Conservation (phyloP, 306 rosid species). For the Vicia villosa region DNA sequence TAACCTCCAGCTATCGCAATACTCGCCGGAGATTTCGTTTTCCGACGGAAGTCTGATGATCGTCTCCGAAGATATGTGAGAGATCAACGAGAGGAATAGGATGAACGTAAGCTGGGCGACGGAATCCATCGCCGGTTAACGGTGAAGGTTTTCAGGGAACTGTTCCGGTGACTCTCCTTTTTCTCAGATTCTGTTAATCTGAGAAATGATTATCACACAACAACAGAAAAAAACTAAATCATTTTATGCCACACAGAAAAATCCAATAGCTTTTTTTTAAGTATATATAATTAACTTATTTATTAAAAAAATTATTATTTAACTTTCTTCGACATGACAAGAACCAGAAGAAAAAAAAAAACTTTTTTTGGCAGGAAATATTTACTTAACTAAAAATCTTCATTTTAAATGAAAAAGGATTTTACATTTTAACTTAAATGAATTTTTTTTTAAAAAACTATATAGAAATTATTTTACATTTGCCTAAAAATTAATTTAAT, state of each 20-base stretch:
- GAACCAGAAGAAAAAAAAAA: no score
- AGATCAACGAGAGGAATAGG: slow-evolving; percentile 27
- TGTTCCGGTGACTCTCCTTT: slow-evolving; percentile 30
- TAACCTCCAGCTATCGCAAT: slow-evolving; percentile 88
- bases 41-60: slow-evolving; percentile 45
- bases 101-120: not conserved
- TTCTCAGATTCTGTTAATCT: not conserved
- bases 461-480: no score
- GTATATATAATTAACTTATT: no score
- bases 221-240: not conserved
- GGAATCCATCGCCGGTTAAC: slow-evolving; percentile 51
- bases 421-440: no score
- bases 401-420: no score
- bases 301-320: no score
- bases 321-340: no score
- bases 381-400: no score
- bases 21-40: slow-evolving; percentile 21
- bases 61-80: slow-evolving; percentile 34
- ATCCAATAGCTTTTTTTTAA: no score
- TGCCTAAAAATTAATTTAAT: no score
- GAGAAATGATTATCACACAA: not conserved
- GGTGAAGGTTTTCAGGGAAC: slow-evolving; percentile 23
- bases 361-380: no score
- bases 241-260: not conserved
- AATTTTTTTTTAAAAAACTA: no score